Evolutionary conservation across 2,329 filamentous ascomycete genomes (phyloP), one percentile per base, ranked within the genome.

Genomic region (Neonectria coccinea): DNA sequence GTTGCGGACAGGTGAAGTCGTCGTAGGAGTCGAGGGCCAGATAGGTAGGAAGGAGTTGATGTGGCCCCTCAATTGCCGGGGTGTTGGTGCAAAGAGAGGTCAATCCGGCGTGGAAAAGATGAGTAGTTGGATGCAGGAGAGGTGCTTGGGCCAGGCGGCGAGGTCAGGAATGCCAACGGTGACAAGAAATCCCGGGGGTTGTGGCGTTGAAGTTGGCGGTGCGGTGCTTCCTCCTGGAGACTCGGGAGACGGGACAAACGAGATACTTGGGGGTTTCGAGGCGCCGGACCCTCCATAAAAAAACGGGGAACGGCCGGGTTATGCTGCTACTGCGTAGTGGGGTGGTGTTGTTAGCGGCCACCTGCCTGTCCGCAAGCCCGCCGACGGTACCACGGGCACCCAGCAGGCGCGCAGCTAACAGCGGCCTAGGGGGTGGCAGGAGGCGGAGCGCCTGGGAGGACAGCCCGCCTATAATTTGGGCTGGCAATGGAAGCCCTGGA

Each of bases 91-190:
- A 61, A 51, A 57, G 47, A 55, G 67, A 57, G 63, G 48, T 56
- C 48, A 61, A 55, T 63, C 59, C 45, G 62, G 65, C 45, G n/a
- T 57, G 56, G 64, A 59, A 56, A 56, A 64, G 48, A 56, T 48
- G 57, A 53, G 58, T 57, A 70, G 59, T 59, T 58, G 65, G 58
- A 60, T 57, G 63, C 25, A 48, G 36, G 31, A 56, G 48, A 70
- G 60, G 63, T 59, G 56, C 64, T 67, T 61, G 64, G 66, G 67
- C 61, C 63, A 55, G 67, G 69, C 56, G 68, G 62, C 57, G 61
- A 65, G 64, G 63, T 56, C 60, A 73, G 71, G 67, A 73, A 70
- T 73, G 66, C 61, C 64, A 67, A 71, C 63, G 66, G 66, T 65
- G 68, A 62, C 59, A 60, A 65, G 67, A 69, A 70, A 68, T 73